Evolutionary conservation across 345 rosid species (phyloP).

Genomic region (Erysimum cheiranthoides): DNA sequence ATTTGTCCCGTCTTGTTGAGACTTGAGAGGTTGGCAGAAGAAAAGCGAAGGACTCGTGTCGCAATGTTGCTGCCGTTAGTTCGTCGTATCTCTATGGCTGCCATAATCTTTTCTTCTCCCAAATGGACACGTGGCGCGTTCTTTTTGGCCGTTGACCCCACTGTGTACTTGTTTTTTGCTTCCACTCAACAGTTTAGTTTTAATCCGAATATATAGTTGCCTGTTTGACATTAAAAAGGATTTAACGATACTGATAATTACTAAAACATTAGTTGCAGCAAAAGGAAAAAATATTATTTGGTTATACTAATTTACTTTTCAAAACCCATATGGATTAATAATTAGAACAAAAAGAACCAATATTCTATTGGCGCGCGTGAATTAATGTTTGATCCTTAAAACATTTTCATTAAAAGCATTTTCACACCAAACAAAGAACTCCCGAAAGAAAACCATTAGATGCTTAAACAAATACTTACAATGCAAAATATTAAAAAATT

Average conservation of each 20-base stretch:
- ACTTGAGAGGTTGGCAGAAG: neutral
- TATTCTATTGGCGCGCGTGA: constrained; percentile 44
- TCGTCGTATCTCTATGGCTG: constrained; percentile 3
- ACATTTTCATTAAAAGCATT: constrained; percentile 50
- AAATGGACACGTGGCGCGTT: constrained; percentile 17
- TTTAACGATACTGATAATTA: neutral
- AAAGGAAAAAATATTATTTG: too few relatives aligned
- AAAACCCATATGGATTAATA: constrained; percentile 26
- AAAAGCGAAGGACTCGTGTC: constrained; percentile 15
- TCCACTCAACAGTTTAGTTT: constrained; percentile 10
- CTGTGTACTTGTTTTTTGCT: constrained; percentile 1
- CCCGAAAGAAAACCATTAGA: constrained; percentile 13
- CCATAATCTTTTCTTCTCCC: constrained; percentile 26
- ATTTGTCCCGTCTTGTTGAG: neutral
- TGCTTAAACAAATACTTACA: neutral
- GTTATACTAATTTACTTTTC: neutral
- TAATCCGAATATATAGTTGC: neutral
- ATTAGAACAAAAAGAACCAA: constrained; percentile 7
- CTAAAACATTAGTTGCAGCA: neutral
- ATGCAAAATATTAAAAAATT: neutral
- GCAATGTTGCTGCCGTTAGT: neutral
- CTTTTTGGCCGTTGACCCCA: constrained; percentile 36
- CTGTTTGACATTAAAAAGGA: too few relatives aligned
- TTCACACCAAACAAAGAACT: neutral
- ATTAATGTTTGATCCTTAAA: constrained; percentile 36